Evolutionary conservation across 331 rosid species (phyloP), one percentile per base, ranked within the genome.

Genomic region (Cydonia oblonga): DNA sequence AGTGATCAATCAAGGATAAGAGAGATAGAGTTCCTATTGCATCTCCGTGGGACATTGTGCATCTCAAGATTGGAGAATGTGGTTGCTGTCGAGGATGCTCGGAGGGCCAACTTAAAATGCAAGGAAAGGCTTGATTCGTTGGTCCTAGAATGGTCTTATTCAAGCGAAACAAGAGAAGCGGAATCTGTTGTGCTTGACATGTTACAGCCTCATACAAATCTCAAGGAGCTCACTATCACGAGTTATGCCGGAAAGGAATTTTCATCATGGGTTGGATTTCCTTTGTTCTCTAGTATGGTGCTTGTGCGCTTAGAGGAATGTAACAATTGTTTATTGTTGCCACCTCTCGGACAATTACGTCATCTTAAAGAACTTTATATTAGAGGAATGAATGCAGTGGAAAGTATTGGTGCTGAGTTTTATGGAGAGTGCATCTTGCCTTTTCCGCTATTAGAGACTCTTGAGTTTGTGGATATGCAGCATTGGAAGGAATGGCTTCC

Each of bases 401-500:
- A 25, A 49, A 67, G 35, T 4, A 38, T 44, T 24, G 71, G 71
- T 44, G n/a, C 7, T 67, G 59, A 67, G 35, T 67, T 67, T 44
- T 42, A 44, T 67, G 71, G 71, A 8, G 59, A 44, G 23, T 22
- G 71, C 3, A 1, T 19, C 32, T 23, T 69, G 23, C 58, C 76
- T 11, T 74, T 79, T 68, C 64, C 23, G 5, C 49, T 63, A 46
- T 69, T 79, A 53, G 73, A 79, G 15, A 74, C 33, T 16, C 70
- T 79, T 33, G 30, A 12, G 14, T 74, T 79, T 14, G 10, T 18
- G 35, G 72, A 69, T 32, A 74, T 79, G 83, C 35, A 74, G 11
- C 52, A 30, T 38, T 79, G 83, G 79, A 62, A 65, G 51, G 4
- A 9, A 20, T 79, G 79, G 83, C 38, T 24, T 56, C 69, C 75